A percentile compares a stretch with the other conserved stretches of the same genome.
phyloP scores from a whole-genome alignment of 176 grass and related monocot species.

The Ensete ventricosum region DNA sequence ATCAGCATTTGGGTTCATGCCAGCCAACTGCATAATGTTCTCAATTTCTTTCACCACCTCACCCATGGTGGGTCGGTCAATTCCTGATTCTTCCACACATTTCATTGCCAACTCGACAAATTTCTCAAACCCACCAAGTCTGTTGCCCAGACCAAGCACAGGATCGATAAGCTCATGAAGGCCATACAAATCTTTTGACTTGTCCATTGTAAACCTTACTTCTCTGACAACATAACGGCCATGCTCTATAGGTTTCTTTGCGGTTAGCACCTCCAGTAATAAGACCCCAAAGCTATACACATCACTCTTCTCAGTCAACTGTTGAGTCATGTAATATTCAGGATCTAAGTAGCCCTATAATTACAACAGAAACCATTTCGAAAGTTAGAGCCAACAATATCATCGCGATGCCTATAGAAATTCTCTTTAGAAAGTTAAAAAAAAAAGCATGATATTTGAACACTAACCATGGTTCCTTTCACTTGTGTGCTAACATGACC shows the following conservation, averaged over 20 bases:
- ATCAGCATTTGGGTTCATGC: constrained; percentile 3
- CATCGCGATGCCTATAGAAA: neutral
- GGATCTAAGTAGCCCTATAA: constrained; percentile 3
- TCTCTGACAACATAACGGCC: constrained; percentile 1
- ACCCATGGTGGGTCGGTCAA: constrained; percentile 51
- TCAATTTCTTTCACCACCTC: constrained; percentile 77
- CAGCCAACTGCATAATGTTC: constrained; percentile 31
- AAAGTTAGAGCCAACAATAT: neutral
- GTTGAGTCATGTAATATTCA: constrained; percentile 10
- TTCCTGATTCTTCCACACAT: constrained; percentile 31
- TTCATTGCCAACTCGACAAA: constrained; percentile 4
- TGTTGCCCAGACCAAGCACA: neutral
- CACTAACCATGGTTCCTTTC: constrained; percentile 76
- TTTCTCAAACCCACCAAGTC: constrained; percentile 8
- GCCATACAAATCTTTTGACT: constrained; percentile 13
- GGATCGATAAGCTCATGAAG: constrained; percentile 17
- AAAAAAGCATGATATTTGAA: neutral
- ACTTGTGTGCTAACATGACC: constrained; percentile 54
- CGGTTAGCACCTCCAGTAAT: neutral
- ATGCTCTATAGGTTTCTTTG: constrained; percentile 2
- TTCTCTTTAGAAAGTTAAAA: too few relatives aligned
- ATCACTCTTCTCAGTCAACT: constrained; percentile 10
- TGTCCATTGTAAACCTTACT: neutral
- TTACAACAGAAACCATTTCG: neutral
- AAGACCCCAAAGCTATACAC: constrained; percentile 2